A percentile compares a stretch with the other conserved stretches of the same genome.
These are phyloP conservation scores for Ilyonectria sp. DNA, from an alignment of 2,329 filamentous ascomycete species.

Conservation along the genomic window DNA sequence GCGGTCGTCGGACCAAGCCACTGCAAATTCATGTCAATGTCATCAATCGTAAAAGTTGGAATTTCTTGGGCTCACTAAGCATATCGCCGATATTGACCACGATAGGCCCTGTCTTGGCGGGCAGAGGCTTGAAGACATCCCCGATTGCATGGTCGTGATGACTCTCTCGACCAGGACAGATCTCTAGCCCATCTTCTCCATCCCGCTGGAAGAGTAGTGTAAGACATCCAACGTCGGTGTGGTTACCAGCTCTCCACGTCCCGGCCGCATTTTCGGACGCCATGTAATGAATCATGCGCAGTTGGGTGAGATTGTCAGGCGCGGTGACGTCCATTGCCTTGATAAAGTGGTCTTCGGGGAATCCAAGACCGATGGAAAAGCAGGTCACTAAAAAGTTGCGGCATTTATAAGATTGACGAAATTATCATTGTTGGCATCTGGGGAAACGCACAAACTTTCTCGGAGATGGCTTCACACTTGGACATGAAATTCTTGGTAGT, in stretches of 20 bases:
- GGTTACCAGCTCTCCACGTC: constrained; percentile 65
- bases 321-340: constrained; percentile 61
- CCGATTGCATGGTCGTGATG: constrained; percentile 65
- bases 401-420: neutral
- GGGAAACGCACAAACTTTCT: constrained; percentile 48
- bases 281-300: constrained; percentile 65
- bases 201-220: constrained; percentile 67
- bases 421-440: neutral
- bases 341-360: constrained; percentile 65
- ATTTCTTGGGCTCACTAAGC: constrained; percentile 43
- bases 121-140: constrained; percentile 67
- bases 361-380: constrained; percentile 65
- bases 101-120: constrained; percentile 60
- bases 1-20: constrained; percentile 69
- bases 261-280: constrained; percentile 41
- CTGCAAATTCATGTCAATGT: constrained; percentile 48
- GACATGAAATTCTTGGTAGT: constrained; percentile 62
- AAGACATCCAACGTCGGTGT: constrained; percentile 67
- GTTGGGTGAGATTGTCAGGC: constrained; percentile 63
- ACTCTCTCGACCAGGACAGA: constrained; percentile 66
- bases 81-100: constrained; percentile 53
- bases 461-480: constrained; percentile 61
- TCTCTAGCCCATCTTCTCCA: constrained; percentile 66
- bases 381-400: constrained; percentile 53
- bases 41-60: neutral